phyloP scores from a whole-genome alignment of 345 rosid genomes.

The Citrus cavaleriei region DNA sequence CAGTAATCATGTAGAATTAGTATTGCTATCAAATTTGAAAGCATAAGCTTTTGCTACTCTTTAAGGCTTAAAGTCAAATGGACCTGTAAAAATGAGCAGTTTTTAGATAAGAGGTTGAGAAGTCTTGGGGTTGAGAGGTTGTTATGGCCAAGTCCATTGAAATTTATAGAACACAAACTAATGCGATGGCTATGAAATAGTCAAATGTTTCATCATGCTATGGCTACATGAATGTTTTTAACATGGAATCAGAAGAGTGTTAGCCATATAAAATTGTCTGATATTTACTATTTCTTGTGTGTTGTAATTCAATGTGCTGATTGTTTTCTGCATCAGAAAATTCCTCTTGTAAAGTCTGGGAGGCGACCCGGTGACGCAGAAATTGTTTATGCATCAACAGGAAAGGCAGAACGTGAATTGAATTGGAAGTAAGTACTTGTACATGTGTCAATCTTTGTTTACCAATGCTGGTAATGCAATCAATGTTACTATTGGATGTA shows the following conservation, averaged over 20 bases:
- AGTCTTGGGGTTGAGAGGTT: not conserved
- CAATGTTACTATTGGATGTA: too few species aligned
- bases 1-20: too few species aligned
- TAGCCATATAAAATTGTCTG: not conserved
- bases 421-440: constrained; percentile 79
- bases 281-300: not conserved
- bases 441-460: not conserved
- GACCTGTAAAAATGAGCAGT: not conserved
- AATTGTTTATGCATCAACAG: constrained; percentile 82
- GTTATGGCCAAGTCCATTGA: not conserved
- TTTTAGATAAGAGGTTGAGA: not conserved
- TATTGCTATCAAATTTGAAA: not conserved
- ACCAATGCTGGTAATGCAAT: not conserved
- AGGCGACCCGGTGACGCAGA: constrained; percentile 88
- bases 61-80: too few species aligned
- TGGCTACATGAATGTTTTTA: too few species aligned
- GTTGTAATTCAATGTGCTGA: not conserved
- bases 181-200: too few species aligned
- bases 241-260: not conserved
- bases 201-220: not conserved
- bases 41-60: not conserved
- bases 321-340: constrained; percentile 44
- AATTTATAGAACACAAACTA: not conserved
- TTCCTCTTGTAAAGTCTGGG: constrained; percentile 69
- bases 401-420: constrained; percentile 68